Conservation (phyloP, 2,329 filamentous ascomycete species). For the Scortechinia acanthostroma region DNA sequence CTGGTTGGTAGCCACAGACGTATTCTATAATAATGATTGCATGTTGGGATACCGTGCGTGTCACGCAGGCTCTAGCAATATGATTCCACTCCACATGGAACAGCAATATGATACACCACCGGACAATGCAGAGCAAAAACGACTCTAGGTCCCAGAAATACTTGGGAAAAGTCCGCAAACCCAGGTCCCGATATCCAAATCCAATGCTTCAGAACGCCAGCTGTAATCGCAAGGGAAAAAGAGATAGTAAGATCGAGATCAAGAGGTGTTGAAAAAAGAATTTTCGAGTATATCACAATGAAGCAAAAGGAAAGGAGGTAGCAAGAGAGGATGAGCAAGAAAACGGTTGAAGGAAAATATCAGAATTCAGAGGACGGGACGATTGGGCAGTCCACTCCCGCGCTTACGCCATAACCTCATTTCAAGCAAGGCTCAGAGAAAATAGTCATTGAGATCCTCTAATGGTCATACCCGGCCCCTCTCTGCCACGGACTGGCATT, state of each 20-base stretch:
- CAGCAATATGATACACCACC: background rate
- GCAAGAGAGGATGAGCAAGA: background rate
- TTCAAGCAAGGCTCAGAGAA: background rate
- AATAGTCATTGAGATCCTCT: conserved; percentile 4
- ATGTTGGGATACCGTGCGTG: no score
- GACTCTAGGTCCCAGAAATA: background rate
- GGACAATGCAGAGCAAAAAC: background rate
- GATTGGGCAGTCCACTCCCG: no score
- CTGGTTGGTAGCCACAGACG: no score
- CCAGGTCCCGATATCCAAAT: background rate
- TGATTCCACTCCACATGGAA: no score
- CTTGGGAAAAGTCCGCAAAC: background rate
- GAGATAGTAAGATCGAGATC: background rate
- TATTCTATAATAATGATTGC: no score
- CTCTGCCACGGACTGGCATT: conserved; percentile 24
- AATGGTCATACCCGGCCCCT: conserved; percentile 26
- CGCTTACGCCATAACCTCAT: conserved; percentile 1
- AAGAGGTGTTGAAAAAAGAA: background rate
- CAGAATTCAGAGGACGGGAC: no score
- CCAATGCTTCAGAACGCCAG: background rate
- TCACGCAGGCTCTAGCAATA: background rate
- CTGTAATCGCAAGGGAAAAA: background rate
- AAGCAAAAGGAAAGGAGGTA: background rate
- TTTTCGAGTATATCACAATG: background rate
- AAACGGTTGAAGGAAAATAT: background rate